These are phyloP conservation scores for Camillea tinctor DNA, from an alignment of 2,329 filamentous ascomycete genomes.

Conservation along the genomic window DNA sequence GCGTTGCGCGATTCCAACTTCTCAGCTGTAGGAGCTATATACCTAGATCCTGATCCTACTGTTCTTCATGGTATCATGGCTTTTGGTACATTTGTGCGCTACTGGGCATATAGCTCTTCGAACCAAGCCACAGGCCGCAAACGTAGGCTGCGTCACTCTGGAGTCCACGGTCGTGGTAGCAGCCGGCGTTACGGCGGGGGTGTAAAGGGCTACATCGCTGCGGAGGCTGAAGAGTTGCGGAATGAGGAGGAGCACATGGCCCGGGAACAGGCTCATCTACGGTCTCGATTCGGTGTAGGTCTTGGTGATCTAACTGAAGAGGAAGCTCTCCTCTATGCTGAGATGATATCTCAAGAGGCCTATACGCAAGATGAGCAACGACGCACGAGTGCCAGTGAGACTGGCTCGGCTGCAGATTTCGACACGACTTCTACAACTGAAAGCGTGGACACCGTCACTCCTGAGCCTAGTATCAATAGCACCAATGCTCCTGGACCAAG, in stretches of 20 bases:
- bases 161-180: slow-evolving; percentile 50
- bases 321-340: slow-evolving; percentile 62
- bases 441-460: slow-evolving; percentile 50
- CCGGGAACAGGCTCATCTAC: slow-evolving; percentile 69
- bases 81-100: slow-evolving; percentile 82
- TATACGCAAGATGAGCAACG: slow-evolving; percentile 57
- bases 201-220: slow-evolving; percentile 77
- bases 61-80: slow-evolving; percentile 82
- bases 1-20: slow-evolving; percentile 69
- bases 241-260: slow-evolving; percentile 66
- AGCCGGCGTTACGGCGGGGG: slow-evolving; percentile 62
- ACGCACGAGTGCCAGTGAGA: slow-evolving; percentile 50
- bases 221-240: slow-evolving; percentile 79
- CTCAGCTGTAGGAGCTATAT: slow-evolving; percentile 79
- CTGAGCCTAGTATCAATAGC: slow-evolving; percentile 52
- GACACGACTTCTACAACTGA: slow-evolving; percentile 36
- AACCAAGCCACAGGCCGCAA: slow-evolving; percentile 75
- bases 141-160: slow-evolving; percentile 71
- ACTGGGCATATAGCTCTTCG: slow-evolving; percentile 90
- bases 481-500: slow-evolving; percentile 33
- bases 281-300: slow-evolving; percentile 80
- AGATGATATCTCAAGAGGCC: slow-evolving; percentile 64
- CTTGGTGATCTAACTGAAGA: slow-evolving; percentile 66
- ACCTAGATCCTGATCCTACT: slow-evolving; percentile 83
- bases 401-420: slow-evolving; percentile 50